Evolutionary conservation across 257 asterid species (phyloP).

Genomic region (Cynanchum wilfordii): DNA sequence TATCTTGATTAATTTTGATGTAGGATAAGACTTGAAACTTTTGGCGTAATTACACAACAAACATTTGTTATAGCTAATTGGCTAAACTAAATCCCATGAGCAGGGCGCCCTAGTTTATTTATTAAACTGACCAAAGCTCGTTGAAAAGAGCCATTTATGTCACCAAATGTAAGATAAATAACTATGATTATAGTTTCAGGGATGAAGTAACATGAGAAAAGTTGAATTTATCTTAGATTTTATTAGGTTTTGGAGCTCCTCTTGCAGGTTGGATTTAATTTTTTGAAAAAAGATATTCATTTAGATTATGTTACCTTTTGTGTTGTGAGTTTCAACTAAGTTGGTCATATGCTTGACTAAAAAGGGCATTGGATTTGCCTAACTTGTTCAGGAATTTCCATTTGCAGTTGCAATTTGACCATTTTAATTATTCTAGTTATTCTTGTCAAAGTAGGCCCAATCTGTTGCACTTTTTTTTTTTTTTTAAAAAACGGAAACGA

Average conservation of each 20-base stretch:
- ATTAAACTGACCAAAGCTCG: background rate
- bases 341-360: background rate
- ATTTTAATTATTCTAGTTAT: background rate
- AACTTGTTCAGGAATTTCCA: background rate
- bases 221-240: background rate
- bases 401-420: background rate
- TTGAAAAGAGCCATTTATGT: background rate
- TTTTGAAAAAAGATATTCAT: background rate
- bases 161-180: background rate
- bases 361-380: background rate
- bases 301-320: background rate
- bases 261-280: background rate
- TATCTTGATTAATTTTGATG: background rate
- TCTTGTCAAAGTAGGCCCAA: constrained; percentile 1
- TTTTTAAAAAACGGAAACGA: no score
- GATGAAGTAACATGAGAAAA: background rate
- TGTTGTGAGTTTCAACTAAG: background rate
- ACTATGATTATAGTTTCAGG: background rate
- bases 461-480: no score
- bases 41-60: background rate
- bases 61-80: background rate
- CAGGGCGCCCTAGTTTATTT: background rate
- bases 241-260: background rate
- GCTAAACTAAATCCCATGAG: background rate
- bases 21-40: background rate